These are phyloP conservation scores for Amylocarpus encephaloides DNA, from an alignment of 2,329 filamentous ascomycete species.

Conservation along the genomic window DNA sequence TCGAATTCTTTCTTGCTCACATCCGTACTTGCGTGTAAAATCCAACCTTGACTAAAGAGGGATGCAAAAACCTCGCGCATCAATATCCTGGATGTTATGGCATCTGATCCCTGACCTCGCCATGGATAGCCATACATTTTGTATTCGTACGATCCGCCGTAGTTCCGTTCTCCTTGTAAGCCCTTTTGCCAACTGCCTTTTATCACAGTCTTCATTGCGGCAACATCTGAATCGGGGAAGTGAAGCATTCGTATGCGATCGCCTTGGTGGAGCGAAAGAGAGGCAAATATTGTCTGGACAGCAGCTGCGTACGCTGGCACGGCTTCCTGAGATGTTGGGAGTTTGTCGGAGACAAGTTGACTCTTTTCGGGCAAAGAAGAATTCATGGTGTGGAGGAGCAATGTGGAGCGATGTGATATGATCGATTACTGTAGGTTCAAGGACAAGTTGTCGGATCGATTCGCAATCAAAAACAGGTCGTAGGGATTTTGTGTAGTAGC, in stretches of 20 bases:
- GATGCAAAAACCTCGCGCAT: slow-evolving; percentile 31
- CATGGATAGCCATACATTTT: slow-evolving; percentile 35
- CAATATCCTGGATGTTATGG: slow-evolving; percentile 30
- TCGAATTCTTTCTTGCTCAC: slow-evolving; percentile 30
- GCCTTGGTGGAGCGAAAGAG: slow-evolving; percentile 28
- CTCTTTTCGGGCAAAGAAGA: no score
- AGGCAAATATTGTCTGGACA: slow-evolving; percentile 28
- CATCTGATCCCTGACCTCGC: slow-evolving; percentile 25
- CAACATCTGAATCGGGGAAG: slow-evolving; percentile 30
- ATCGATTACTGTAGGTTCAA: no score
- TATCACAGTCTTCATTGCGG: slow-evolving; percentile 26
- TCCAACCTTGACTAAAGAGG: slow-evolving; percentile 34
- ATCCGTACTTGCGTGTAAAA: slow-evolving; percentile 34
- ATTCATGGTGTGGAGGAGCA: no score
- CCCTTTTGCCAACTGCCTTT: slow-evolving; percentile 27
- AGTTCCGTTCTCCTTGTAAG: slow-evolving; percentile 30
- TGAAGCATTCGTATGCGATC: slow-evolving; percentile 34
- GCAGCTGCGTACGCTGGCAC: slow-evolving; percentile 13
- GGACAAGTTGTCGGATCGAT: no score
- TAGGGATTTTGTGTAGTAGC: no score
- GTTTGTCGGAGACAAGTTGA: background rate
- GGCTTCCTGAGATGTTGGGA: background rate
- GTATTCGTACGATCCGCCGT: slow-evolving; percentile 33
- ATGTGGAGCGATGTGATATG: no score
- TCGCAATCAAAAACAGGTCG: no score